Percentiles rank a stretch among this genome's conserved stretches.
Conservation (phyloP, 345 rosid genomes). For the Lepidium sativum region DNA sequence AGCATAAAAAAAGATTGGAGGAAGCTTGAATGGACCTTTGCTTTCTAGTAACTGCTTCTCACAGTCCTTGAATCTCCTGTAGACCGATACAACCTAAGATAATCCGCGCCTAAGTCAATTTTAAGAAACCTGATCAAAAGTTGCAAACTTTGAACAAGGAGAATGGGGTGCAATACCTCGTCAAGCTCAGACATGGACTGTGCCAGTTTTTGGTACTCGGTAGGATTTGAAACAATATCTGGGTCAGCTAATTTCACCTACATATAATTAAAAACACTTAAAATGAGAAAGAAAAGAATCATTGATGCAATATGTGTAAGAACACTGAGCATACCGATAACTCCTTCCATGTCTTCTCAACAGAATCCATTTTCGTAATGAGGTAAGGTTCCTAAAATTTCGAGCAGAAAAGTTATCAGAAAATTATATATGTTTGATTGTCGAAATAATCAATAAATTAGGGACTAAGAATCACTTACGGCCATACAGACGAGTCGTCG, state of each 20-base stretch:
- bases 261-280: not conserved
- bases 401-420: not conserved
- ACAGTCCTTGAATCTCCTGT: conserved; percentile 70
- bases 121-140: not conserved
- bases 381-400: conserved; percentile 67
- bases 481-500: conserved; percentile 79
- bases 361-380: conserved; percentile 76
- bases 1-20: not conserved
- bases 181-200: conserved; percentile 85
- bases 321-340: conserved; percentile 45
- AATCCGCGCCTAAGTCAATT: not conserved
- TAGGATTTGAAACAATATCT: conserved; percentile 68
- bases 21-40: conserved; percentile 41
- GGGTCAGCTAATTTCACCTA: conserved; percentile 92
- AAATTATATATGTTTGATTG: not conserved
- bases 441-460: not conserved
- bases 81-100: conserved; percentile 61
- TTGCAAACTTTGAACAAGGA: not conserved
- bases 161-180: conserved; percentile 37
- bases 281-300: not conserved
- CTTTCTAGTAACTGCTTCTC: conserved; percentile 72
- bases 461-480: conserved; percentile 37
- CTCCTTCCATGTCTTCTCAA: conserved; percentile 95
- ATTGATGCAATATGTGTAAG: not conserved
- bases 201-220: conserved; percentile 80